A percentile compares a stretch with the other conserved stretches of the same genome.
phyloP scores from a whole-genome alignment of 2,329 filamentous ascomycete species.

The Lojkania enalia region DNA sequence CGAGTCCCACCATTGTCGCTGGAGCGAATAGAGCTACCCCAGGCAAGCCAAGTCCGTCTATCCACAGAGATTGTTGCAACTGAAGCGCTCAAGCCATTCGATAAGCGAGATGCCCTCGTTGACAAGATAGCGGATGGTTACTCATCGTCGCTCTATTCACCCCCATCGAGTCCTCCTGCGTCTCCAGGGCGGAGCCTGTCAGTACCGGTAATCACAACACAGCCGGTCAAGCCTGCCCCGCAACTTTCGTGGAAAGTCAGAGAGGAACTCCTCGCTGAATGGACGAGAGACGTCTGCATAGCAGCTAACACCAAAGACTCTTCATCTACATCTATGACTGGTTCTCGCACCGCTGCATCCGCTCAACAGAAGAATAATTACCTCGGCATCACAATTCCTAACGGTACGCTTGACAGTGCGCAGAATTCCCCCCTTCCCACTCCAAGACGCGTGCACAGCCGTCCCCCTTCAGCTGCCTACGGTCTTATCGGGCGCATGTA shows the following conservation, averaged over 20 bases:
- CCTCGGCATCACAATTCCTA: slow-evolving; percentile 60
- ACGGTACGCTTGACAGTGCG: slow-evolving; percentile 39
- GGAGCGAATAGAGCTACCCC: slow-evolving; percentile 56
- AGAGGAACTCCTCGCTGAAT: slow-evolving; percentile 77
- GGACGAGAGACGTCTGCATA: slow-evolving; percentile 76
- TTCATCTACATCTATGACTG: slow-evolving; percentile 73
- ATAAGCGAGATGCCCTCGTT: slow-evolving; percentile 71
- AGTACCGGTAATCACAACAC: slow-evolving; percentile 59
- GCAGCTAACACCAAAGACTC: slow-evolving; percentile 68
- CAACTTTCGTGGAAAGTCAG: slow-evolving; percentile 68
- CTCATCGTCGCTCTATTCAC: slow-evolving; percentile 62
- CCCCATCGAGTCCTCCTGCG: slow-evolving; percentile 68
- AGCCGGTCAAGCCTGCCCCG: slow-evolving; percentile 29
- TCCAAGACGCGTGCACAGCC: slow-evolving; percentile 37
- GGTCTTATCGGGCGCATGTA: slow-evolving; percentile 38
- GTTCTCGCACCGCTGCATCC: slow-evolving; percentile 62
- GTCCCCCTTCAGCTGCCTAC: slow-evolving; percentile 38
- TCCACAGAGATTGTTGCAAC: slow-evolving; percentile 32
- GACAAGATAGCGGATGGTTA: slow-evolving; percentile 76
- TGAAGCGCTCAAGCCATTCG: slow-evolving; percentile 68
- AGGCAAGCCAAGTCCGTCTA: slow-evolving; percentile 26
- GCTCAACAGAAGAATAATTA: slow-evolving; percentile 43
- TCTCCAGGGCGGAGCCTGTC: slow-evolving; percentile 69
- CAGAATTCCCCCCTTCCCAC: slow-evolving; percentile 36
- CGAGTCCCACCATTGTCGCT: slow-evolving; percentile 69